phyloP scores from a whole-genome alignment of 192 early-diverging fungal genomes.

The Entomortierella chlamydospora region DNA sequence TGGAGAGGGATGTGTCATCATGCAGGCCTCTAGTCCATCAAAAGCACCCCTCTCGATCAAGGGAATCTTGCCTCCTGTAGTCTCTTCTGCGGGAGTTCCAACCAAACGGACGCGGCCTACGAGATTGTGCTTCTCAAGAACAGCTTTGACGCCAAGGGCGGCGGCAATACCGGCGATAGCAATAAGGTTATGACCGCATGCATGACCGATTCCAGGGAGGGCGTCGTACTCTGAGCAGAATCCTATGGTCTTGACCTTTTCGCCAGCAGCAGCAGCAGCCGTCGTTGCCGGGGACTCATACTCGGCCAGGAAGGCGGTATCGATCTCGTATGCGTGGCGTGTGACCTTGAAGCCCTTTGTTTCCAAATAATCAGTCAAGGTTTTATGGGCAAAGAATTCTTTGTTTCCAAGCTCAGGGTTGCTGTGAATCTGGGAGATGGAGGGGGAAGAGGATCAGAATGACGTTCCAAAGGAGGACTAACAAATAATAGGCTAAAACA shows the following conservation, averaged over 20 bases:
- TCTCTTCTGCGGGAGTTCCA: conserved; percentile 84
- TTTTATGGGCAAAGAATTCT: conserved; percentile 65
- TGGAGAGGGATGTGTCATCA: conserved; percentile 86
- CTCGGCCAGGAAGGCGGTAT: conserved; percentile 74
- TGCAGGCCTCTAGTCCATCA: conserved; percentile 73
- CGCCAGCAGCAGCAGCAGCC: conserved; percentile 25
- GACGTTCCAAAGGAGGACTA: neutral
- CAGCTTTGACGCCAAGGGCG: conserved; percentile 61
- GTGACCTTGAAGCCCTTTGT: conserved; percentile 63
- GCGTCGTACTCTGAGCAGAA: conserved; percentile 78
- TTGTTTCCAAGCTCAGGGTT: conserved; percentile 69
- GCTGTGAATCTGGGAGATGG: conserved; percentile 60
- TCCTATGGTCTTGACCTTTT: conserved; percentile 59
- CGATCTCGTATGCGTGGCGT: conserved; percentile 58
- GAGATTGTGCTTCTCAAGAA: conserved; percentile 55
- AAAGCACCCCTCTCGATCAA: conserved; percentile 78
- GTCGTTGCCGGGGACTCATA: conserved; percentile 47
- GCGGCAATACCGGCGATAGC: conserved; percentile 74
- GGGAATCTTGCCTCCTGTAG: conserved; percentile 77
- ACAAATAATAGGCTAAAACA: neutral
- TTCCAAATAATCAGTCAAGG: conserved; percentile 69
- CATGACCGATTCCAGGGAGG: conserved; percentile 72
- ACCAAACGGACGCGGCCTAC: conserved; percentile 74
- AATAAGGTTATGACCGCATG: conserved; percentile 81
- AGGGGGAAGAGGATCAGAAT: neutral